phyloP scores from a whole-genome alignment of 1,284 basidiomycete species.

The Psilocybe mexicana region DNA sequence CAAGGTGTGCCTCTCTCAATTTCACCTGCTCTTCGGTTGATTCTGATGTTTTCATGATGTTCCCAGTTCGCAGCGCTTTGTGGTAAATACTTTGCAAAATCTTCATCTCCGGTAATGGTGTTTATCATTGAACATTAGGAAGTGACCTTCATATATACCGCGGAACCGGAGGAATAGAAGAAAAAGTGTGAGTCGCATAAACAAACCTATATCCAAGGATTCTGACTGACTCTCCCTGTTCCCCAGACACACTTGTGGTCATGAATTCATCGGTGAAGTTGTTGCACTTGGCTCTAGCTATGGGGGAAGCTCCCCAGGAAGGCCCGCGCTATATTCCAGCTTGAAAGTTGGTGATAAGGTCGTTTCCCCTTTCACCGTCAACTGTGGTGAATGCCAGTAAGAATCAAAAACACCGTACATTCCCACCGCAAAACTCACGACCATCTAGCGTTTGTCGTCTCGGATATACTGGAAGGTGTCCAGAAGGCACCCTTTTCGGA shows the following conservation, averaged over 20 bases:
- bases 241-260: constrained; percentile 66
- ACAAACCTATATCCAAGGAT: not conserved
- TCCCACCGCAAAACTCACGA: not conserved
- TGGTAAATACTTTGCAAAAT: constrained; percentile 41
- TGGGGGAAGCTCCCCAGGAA: constrained; percentile 37
- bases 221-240: not conserved
- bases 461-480: constrained; percentile 79
- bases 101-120: not conserved
- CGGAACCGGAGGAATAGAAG: constrained; percentile 44
- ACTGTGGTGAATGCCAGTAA: constrained; percentile 80
- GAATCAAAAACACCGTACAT: constrained; percentile 21
- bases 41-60: not conserved
- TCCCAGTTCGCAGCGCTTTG: constrained; percentile 69
- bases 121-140: constrained; percentile 28
- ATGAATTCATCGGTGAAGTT: constrained; percentile 84
- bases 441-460: constrained; percentile 65
- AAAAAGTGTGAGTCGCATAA: constrained; percentile 34
- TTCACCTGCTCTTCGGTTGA: not conserved
- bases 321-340: constrained; percentile 64
- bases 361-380: constrained; percentile 85
- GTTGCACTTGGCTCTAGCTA: constrained; percentile 72
- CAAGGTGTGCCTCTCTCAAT: constrained; percentile 41
- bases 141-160: constrained; percentile 84
- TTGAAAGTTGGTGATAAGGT: constrained; percentile 82
- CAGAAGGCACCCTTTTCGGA: constrained; percentile 70